A percentile compares a stretch with the other conserved stretches of the same genome.
These are phyloP conservation scores for Oryza glaberrima DNA, from an alignment of 176 grass and related monocot species.

Conservation along the genomic window DNA sequence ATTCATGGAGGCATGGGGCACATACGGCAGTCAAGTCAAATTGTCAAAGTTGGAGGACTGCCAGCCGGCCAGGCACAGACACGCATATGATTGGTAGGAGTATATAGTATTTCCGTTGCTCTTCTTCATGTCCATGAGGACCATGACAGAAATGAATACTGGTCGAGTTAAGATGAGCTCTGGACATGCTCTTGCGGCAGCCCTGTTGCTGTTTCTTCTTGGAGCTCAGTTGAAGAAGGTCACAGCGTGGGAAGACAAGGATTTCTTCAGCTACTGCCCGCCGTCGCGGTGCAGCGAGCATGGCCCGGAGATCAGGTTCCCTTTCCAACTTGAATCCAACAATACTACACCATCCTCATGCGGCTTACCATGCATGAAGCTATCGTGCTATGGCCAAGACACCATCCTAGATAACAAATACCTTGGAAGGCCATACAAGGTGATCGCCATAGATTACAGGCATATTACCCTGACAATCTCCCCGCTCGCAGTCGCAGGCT, in stretches of 20 bases:
- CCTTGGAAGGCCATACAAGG: slow-evolving; percentile 27
- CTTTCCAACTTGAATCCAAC: slow-evolving; percentile 33
- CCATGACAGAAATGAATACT: no score
- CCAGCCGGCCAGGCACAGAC: no score
- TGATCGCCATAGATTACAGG: slow-evolving; percentile 41
- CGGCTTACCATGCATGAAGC: slow-evolving; percentile 25
- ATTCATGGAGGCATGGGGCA: no score
- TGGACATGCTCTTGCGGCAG: neutral
- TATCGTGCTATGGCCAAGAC: slow-evolving; percentile 49
- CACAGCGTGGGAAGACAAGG: slow-evolving; percentile 27
- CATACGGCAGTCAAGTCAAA: no score
- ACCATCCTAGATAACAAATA: slow-evolving; percentile 37
- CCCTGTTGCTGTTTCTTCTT: neutral
- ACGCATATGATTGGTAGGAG: no score
- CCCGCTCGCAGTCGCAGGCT: neutral
- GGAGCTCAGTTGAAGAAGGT: no score
- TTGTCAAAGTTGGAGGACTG: no score
- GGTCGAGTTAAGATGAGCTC: no score
- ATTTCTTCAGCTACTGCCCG: slow-evolving; percentile 39
- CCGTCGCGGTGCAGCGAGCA: slow-evolving; percentile 31
- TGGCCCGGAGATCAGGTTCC: slow-evolving; percentile 59
- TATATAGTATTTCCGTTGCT: no score
- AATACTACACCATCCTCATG: slow-evolving; percentile 22
- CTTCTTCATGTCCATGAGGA: no score
- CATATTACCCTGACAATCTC: neutral